A percentile compares a stretch with the other conserved stretches of the same genome.
These are phyloP conservation scores for Botryotinia calthae DNA, from an alignment of 2,329 filamentous ascomycete genomes.

Conservation along the genomic window DNA sequence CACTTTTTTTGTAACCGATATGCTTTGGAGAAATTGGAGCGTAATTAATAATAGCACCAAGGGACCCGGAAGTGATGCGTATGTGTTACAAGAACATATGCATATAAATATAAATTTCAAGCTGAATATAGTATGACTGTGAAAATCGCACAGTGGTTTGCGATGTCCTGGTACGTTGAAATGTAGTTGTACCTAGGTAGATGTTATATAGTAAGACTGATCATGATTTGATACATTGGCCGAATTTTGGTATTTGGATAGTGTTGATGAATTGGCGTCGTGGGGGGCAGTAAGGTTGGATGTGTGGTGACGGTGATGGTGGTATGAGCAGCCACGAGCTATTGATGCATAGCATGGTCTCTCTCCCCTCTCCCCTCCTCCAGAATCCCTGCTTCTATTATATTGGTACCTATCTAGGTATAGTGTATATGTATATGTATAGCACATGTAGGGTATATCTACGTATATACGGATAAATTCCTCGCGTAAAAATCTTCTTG, in stretches of 20 bases:
- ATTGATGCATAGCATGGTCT: neutral
- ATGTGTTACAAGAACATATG: neutral
- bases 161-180: neutral
- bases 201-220: neutral
- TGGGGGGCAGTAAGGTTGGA: neutral
- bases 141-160: neutral
- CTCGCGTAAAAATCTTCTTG: neutral
- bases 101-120: neutral
- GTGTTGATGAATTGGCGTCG: neutral
- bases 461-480: neutral
- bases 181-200: neutral
- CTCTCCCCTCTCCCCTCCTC: too few relatives aligned
- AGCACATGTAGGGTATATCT: too few relatives aligned
- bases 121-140: neutral
- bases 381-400: neutral
- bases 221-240: neutral
- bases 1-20: neutral
- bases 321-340: neutral
- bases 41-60: neutral
- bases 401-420: neutral
- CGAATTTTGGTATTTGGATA: neutral
- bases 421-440: neutral
- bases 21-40: neutral
- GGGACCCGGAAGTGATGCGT: neutral
- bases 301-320: neutral